Percentiles rank a stretch among this genome's conserved stretches.
These are phyloP conservation scores for Paspalum notatum DNA, from an alignment of 176 grass and related monocot genomes.

Conservation along the genomic window DNA sequence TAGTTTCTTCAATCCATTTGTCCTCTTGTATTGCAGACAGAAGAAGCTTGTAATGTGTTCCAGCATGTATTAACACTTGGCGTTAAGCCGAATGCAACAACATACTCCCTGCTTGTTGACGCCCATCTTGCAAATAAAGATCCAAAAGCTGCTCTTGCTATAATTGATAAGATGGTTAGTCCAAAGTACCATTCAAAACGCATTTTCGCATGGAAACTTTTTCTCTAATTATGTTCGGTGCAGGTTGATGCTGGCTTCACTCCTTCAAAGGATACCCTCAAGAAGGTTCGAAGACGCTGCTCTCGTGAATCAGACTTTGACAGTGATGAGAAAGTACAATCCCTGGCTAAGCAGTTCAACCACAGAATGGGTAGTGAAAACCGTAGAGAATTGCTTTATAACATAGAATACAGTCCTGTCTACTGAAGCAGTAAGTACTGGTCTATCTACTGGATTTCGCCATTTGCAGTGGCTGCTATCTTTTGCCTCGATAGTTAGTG, in stretches of 20 bases:
- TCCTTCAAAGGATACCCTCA: conserved; percentile 80
- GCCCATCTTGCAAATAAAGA: conserved; percentile 77
- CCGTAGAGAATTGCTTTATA: conserved; percentile 78
- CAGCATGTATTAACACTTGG: conserved; percentile 79
- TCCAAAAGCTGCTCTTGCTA: conserved; percentile 68
- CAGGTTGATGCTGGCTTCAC: conserved; percentile 81
- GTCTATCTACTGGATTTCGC: neutral
- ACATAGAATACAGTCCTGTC: conserved; percentile 64
- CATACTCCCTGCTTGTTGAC: conserved; percentile 80
- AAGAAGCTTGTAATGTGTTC: conserved; percentile 82
- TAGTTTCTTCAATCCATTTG: conserved; percentile 22
- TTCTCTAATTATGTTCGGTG: conserved; percentile 37
- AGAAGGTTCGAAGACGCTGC: conserved; percentile 81
- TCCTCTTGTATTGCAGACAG: conserved; percentile 57
- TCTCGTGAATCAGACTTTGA: conserved; percentile 85
- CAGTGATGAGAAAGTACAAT: conserved; percentile 69
- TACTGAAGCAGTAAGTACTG: conserved; percentile 58
- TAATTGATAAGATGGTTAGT: conserved; percentile 72
- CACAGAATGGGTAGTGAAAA: conserved; percentile 73
- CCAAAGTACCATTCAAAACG: conserved; percentile 32
- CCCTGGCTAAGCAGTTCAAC: conserved; percentile 62
- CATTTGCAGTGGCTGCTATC: neutral
- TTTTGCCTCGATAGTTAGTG: neutral
- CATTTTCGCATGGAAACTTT: conserved; percentile 16
- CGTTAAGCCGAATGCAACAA: conserved; percentile 83